phyloP scores from a whole-genome alignment of 2,329 filamentous ascomycete genomes.

The Scedosporium minutisporum region DNA sequence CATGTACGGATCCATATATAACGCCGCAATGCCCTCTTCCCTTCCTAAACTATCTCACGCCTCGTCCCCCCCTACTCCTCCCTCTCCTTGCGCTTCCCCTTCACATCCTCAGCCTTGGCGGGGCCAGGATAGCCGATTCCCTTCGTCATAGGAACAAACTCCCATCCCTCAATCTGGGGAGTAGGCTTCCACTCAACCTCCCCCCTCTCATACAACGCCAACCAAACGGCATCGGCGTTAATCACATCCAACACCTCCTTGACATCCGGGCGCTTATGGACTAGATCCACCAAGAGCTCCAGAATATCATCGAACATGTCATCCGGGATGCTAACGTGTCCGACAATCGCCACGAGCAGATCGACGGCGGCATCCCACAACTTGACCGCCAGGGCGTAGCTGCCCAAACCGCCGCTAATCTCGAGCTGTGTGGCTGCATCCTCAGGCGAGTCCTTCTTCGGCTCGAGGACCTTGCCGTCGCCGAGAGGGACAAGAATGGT shows the following conservation, averaged over 20 bases:
- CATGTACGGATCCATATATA: background rate
- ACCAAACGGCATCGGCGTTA: constrained; percentile 71
- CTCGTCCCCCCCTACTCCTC: background rate
- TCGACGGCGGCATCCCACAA: constrained; percentile 54
- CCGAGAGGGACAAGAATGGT: constrained; percentile 18
- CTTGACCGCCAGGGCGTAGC: constrained; percentile 51
- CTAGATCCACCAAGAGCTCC: constrained; percentile 44
- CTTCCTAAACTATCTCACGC: background rate
- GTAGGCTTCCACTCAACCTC: constrained; percentile 23
- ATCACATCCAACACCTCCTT: constrained; percentile 49
- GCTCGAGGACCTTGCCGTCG: constrained; percentile 14
- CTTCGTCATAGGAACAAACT: constrained; percentile 23
- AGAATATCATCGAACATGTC: constrained; percentile 64
- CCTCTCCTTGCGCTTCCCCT: background rate
- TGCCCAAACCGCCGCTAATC: constrained; percentile 32
- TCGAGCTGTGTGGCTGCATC: background rate
- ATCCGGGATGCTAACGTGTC: constrained; percentile 55
- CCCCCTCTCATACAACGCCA: constrained; percentile 44
- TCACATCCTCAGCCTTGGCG: background rate
- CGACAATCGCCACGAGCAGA: constrained; percentile 51
- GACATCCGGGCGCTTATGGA: constrained; percentile 37
- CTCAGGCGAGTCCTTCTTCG: constrained; percentile 8
- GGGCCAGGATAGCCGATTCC: background rate
- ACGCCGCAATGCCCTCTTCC: constrained; percentile 6
- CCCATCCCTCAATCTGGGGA: constrained; percentile 32